Base-by-base conservation (phyloP, 2,329 filamentous ascomycete genomes). In the Colletotrichum cereale region DNA sequence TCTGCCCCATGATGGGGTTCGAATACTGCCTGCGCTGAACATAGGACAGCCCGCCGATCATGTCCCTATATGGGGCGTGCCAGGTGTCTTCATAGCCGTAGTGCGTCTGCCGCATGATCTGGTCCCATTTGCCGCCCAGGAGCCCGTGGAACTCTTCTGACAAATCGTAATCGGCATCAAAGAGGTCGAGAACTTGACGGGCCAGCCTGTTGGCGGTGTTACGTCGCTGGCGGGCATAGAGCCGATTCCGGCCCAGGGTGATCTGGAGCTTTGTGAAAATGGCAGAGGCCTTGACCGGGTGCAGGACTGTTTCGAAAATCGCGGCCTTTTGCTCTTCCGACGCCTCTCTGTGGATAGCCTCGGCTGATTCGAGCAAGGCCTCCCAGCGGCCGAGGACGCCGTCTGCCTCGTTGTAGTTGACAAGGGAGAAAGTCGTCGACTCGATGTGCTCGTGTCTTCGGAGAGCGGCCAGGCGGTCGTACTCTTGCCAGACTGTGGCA, bases 391-490 rank as follows among this genome's bases (percentile, higher is more conserved):
- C 78, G 1, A 89, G 78, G 3, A 91, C 82, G 0, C 77, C 81
- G 58, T 91, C 88, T 2, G 87, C 88, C 76, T 92, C 90, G 52
- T 86, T 81, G 74, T 91, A 90, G 79, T 91, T 87, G 64, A 90
- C 80, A 3, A 89, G 77, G 3, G 86, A 88, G 78, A 87, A 91
- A 1, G 85, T 89, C 2, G 81, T 83, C 0, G 86, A 82, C 29
- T 90, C 88, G 1, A 91, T 81, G 40, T 89, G 84, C 75, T 92
- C 90, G 72, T 88, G 90, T 74, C 90, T 90, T 50, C 89, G 84
- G 53, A 89, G 82, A 3, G 86, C 86, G 12, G 82, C 79, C 0
- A 84, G 75, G 0, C 78, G 76, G 40, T 87, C 86, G 74, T 90
- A 90, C 48, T 84, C 84, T 63, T 87, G 84, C 74, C 89, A 83